phyloP scores from a whole-genome alignment of 164 flowering plant species.

The Sedum album region DNA sequence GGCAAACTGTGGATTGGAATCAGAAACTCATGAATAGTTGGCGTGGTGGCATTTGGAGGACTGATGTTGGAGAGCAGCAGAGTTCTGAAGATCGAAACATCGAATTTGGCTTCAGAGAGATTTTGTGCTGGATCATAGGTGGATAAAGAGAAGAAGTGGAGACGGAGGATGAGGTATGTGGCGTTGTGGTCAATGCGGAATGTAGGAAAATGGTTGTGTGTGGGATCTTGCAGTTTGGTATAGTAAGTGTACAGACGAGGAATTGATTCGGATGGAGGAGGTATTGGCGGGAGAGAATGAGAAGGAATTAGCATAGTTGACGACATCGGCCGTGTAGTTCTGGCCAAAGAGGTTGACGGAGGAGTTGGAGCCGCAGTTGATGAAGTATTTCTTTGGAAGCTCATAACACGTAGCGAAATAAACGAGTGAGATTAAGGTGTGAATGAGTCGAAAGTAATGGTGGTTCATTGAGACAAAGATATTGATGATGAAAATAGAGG shows the following conservation, averaged over 20 bases:
- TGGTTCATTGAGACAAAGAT: no score
- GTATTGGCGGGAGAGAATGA: slow-evolving; percentile 10
- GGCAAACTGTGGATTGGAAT: background rate
- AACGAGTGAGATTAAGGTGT: no score
- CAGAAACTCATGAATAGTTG: slow-evolving; percentile 11
- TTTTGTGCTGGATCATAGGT: background rate
- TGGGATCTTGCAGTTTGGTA: slow-evolving; percentile 33
- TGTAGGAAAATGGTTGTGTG: slow-evolving; percentile 18
- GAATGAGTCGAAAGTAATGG: no score
- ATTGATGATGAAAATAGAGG: no score
- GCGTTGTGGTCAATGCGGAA: slow-evolving; percentile 15
- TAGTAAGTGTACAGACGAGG: slow-evolving; percentile 8
- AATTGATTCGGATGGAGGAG: background rate
- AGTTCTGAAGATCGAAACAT: slow-evolving; percentile 10
- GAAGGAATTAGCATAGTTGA: slow-evolving; percentile 5
- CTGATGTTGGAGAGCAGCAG: slow-evolving; percentile 13
- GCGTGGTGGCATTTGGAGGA: background rate
- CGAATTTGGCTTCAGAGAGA: slow-evolving; percentile 10
- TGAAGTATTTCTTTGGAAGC: slow-evolving; percentile 28
- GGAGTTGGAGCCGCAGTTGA: slow-evolving; percentile 43
- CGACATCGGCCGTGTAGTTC: slow-evolving; percentile 24
- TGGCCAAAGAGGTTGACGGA: slow-evolving; percentile 8
- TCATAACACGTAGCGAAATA: slow-evolving; percentile 8
- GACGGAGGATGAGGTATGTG: slow-evolving; percentile 28
- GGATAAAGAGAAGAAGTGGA: slow-evolving; percentile 34